Base-by-base conservation (phyloP, 108 stramenopile genomes). In the Skeletonema grethae region DNA sequence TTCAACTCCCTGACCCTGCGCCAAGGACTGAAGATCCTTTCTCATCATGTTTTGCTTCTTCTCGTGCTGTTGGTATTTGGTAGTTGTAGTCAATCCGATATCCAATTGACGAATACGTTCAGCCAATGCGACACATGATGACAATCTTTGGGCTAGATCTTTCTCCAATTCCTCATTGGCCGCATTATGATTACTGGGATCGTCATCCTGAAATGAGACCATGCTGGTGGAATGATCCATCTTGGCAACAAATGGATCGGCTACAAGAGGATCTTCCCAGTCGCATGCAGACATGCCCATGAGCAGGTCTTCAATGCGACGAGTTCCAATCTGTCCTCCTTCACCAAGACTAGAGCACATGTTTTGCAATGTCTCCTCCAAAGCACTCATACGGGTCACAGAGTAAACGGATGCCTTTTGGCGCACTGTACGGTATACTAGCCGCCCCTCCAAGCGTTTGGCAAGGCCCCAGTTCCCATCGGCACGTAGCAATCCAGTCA, bases 141-240 rank as follows among this genome's bases (percentile, higher is more conserved):
- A 65, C 53, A 77, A 45, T 28, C 76, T 61, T 32, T 67, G 56
- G 30, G 63, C 64, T 59, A 67, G 62, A 67, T 82, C 71, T 20
- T 71, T 55, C 18, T 69, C 72, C 64, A 82, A 36, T 57, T 65
- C 58, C 35, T 65, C 70, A 83, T 56, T 12, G 82, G 34, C 63
- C 74, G 79, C 15, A 29, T 57, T 55, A 83, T 82, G 73, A 86
- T 72, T 18, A 63, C 64, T 55, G 65, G 48, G 11, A 84, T 55
- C 46, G 29, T 71, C 70, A 43, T 58, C 88, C 71, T 63, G 86
- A 82, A 76, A 95, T 88, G 70, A 82, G 88, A 65, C 85, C 75
- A 82, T 87, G 88, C 29, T 53, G 7, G 66, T 63, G 48, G 39
- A 65, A 28, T 72, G 77, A 67, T 72, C 70, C 20, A 72, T 68